These are phyloP conservation scores for Metschnikowia colocasiae DNA, from an alignment of 805 yeast species.

Conservation along the genomic window DNA sequence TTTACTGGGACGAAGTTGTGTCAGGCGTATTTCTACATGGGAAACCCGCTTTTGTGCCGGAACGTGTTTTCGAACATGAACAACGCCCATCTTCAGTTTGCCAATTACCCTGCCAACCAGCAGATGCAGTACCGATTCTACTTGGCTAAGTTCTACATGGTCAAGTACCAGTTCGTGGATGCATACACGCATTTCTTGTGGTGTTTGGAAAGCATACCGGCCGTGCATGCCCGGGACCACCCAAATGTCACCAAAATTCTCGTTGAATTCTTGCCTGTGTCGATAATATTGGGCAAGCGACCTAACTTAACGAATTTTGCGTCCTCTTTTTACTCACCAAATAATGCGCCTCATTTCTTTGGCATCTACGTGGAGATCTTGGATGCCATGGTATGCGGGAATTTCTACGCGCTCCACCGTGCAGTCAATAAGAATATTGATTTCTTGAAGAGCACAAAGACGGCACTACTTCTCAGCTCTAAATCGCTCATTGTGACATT, in stretches of 20 bases:
- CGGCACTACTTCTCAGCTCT: conserved; percentile 45
- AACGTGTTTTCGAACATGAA: conserved; percentile 61
- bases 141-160: conserved; percentile 51
- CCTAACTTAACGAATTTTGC: conserved; percentile 33
- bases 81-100: conserved; percentile 43
- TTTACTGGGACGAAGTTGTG: conserved; percentile 54
- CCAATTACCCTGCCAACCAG: conserved; percentile 40
- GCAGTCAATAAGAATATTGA: conserved; percentile 26
- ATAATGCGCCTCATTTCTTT: conserved; percentile 22
- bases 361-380: conserved; percentile 36
- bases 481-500: conserved; percentile 43
- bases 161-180: conserved; percentile 47
- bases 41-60: conserved; percentile 55
- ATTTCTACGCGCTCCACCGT: conserved; percentile 33
- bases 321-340: conserved; percentile 16
- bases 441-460: conserved; percentile 34
- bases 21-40: conserved; percentile 51
- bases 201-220: conserved; percentile 45
- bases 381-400: conserved; percentile 41
- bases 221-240: conserved; percentile 19
- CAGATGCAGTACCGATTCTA: conserved; percentile 52
- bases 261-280: conserved; percentile 48
- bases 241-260: conserved; percentile 42
- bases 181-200: conserved; percentile 52
- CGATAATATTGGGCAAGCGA: conserved; percentile 51